A percentile compares a stretch with the other conserved stretches of the same genome.
Evolutionary conservation across 306 rosid genomes (phyloP).

Genomic region (Quercus wislizeni): DNA sequence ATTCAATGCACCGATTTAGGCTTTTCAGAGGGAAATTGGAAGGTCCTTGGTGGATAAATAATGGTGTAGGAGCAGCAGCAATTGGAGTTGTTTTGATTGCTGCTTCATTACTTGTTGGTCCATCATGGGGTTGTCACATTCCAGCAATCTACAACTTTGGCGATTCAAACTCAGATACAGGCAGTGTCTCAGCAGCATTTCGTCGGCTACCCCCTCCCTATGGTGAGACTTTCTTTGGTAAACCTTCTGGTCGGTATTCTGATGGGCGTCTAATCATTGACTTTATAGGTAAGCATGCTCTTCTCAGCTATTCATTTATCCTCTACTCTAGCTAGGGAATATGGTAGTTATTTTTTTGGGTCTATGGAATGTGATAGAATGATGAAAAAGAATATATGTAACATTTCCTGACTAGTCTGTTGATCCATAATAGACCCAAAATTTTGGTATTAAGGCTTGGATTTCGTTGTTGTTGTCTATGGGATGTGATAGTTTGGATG

Average conservation of each 20-base stretch:
- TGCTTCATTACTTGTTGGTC: not conserved
- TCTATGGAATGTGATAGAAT: too few species aligned
- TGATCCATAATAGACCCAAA: too few species aligned
- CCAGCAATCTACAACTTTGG: constrained; percentile 33
- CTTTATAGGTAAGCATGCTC: constrained; percentile 12
- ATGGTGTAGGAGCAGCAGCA: constrained; percentile 1
- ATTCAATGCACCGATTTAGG: not conserved
- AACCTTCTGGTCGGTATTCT: constrained; percentile 18
- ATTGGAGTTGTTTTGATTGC: constrained; percentile 23
- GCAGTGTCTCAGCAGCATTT: constrained; percentile 21
- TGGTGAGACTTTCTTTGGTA: constrained; percentile 18
- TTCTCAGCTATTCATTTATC: not conserved
- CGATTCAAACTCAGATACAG: constrained; percentile 31
- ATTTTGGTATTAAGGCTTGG: too few species aligned
- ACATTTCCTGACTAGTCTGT: too few species aligned
- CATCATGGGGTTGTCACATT: constrained; percentile 10
- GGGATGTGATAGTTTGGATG: too few species aligned
- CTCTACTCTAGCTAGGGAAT: not conserved
- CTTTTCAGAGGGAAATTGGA: not conserved
- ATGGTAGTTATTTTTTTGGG: too few species aligned
- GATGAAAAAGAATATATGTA: too few species aligned
- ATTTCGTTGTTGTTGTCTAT: too few species aligned
- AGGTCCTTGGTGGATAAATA: not conserved
- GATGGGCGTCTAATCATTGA: constrained; percentile 25
- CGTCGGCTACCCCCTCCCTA: constrained; percentile 6